Percentiles rank a stretch among this genome's conserved stretches.
These are phyloP conservation scores for Candida corydali DNA, from an alignment of 805 yeast genomes.

Conservation along the genomic window DNA sequence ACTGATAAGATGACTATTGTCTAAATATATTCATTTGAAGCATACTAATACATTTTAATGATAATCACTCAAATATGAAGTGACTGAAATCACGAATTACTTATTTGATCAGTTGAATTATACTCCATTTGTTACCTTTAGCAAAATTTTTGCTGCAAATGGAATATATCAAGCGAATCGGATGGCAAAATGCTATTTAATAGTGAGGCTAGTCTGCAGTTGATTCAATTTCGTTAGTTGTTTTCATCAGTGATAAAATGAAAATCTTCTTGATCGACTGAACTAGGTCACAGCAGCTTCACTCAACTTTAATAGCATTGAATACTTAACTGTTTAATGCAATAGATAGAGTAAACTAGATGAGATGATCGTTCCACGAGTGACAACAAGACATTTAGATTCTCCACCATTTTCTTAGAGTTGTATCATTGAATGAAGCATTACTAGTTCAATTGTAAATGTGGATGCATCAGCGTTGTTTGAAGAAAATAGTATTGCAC, in stretches of 20 bases:
- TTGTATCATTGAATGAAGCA: constrained; percentile 16
- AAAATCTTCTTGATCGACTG: no score
- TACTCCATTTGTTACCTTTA: constrained; percentile 25
- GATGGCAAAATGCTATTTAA: constrained; percentile 65
- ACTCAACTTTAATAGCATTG: no score
- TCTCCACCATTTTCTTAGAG: constrained; percentile 20
- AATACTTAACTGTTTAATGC: not conserved
- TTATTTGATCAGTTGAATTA: constrained; percentile 41
- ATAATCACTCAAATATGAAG: constrained; percentile 33
- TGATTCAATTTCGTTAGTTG: no score
- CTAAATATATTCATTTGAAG: constrained; percentile 58
- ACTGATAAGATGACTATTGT: constrained; percentile 62
- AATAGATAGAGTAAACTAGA: not conserved
- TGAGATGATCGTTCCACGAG: constrained; percentile 16
- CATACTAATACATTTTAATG: constrained; percentile 18
- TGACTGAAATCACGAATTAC: constrained; percentile 47
- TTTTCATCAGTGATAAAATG: no score
- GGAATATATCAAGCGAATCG: constrained; percentile 54
- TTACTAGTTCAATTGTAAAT: constrained; percentile 31
- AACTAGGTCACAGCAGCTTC: no score
- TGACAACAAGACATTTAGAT: constrained; percentile 29
- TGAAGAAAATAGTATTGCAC: not conserved
- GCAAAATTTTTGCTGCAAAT: constrained; percentile 20
- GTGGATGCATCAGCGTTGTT: constrained; percentile 23
- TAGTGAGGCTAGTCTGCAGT: no score